Conservation (phyloP, 257 asterid genomes). For the Gynochthodes officinalis region DNA sequence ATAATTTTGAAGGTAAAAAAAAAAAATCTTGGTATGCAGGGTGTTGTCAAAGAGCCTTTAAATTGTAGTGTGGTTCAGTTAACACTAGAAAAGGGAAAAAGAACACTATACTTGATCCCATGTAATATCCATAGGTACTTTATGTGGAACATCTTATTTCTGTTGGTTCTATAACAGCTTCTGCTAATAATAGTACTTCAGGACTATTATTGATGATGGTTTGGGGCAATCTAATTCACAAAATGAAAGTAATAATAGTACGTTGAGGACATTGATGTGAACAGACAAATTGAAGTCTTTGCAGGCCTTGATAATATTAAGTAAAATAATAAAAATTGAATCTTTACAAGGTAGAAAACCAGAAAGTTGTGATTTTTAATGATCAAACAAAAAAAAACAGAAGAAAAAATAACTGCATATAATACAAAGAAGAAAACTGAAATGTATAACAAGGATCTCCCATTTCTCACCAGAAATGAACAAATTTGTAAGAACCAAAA, state of each 20-base stretch:
- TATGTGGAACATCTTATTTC: not conserved
- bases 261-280: not conserved
- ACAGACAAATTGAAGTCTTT: not conserved
- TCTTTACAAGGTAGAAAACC: not conserved
- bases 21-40: not conserved
- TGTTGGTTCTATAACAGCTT: slow-evolving; percentile 6
- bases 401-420: not conserved
- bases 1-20: too few species aligned
- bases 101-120: not conserved
- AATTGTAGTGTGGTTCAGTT: not conserved
- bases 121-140: slow-evolving; percentile 14
- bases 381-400: not conserved
- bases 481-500: slow-evolving; percentile 9
- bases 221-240: not conserved
- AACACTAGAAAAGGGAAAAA: not conserved
- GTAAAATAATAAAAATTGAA: not conserved
- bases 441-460: not conserved
- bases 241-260: not conserved
- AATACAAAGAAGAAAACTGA: not conserved
- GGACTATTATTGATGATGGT: not conserved
- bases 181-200: not conserved
- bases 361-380: not conserved
- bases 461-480: not conserved
- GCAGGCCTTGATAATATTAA: not conserved
- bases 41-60: not conserved